Evolutionary conservation across 768 basidiomycete genomes (phyloP).

Genomic region (Suillus subluteus): DNA sequence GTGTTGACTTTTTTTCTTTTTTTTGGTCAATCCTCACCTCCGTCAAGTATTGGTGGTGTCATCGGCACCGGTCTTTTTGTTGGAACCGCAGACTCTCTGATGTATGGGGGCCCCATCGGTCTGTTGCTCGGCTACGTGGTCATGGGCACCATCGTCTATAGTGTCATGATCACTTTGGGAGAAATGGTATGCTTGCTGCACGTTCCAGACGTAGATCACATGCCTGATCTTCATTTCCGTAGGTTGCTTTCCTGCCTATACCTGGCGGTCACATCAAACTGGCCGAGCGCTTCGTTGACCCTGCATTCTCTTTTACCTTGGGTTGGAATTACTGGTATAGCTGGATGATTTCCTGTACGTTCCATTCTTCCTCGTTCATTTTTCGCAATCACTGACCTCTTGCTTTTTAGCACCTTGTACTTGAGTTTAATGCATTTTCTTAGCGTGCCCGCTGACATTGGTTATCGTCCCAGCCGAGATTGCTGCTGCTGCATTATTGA

Average conservation of each 20-base stretch:
- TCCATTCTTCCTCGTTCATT: neutral
- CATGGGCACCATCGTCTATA: constrained; percentile 71
- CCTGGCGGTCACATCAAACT: constrained; percentile 81
- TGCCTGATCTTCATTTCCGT: constrained; percentile 54
- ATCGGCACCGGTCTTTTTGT: constrained; percentile 66
- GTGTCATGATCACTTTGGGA: constrained; percentile 66
- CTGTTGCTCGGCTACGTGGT: constrained; percentile 70
- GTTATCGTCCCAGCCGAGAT: constrained; percentile 28
- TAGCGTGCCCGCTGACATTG: constrained; percentile 9
- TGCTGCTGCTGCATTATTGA: constrained; percentile 65
- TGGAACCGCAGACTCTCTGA: constrained; percentile 58
- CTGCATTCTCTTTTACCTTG: constrained; percentile 62
- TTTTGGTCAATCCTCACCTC: neutral
- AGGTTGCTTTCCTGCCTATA: constrained; percentile 75
- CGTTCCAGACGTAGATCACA: constrained; percentile 45
- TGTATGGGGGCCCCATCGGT: constrained; percentile 71
- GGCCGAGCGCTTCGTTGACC: constrained; percentile 82
- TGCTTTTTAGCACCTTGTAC: constrained; percentile 7
- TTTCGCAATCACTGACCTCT: constrained; percentile 27
- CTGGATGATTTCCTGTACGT: constrained; percentile 30
- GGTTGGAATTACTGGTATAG: constrained; percentile 59
- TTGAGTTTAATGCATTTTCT: neutral
- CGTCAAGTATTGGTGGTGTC: constrained; percentile 60
- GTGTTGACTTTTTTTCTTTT: constrained; percentile 10
- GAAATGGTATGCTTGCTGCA: constrained; percentile 76